Evolutionary conservation across 169 alveolate species (phyloP), one percentile per base, ranked within the genome.

Genomic region (Plasmodium inui): DNA sequence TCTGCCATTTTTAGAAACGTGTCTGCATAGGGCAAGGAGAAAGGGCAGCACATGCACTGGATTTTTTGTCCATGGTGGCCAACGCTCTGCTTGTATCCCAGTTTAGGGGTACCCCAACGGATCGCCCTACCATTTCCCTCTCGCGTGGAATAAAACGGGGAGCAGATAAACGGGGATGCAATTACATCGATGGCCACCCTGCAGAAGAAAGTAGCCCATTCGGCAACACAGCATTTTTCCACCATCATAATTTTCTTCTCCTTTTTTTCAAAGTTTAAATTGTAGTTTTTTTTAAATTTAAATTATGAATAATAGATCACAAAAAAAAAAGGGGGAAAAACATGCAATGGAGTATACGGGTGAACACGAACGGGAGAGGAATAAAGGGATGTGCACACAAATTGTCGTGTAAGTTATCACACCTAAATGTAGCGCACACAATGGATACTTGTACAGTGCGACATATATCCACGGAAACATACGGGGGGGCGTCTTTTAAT

Each of bases 1-100:
- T 41, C 26, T 41, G 70, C 70, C 61, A 50, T 50, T 50, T 79
- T 79, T 79, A 79, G 55, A 79, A 79, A 79, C 22, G 28, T 44
- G 28, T 34, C 73, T 39, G 10, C 72, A 0, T 22, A 79, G 44
- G 17, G 55, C 17, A 28, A 26, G 14, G 19, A 28, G 50, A 32
- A 26, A 14, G 30, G 50, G 14, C 2, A n/a, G 30, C n/a, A 41
- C 39, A 44, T n/a, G 28, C 26, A 41, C 17, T 50, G 9, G 22
- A 26, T 50, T 17, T 50, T 17, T 17, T 50, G 9, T 17, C 61
- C 61, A 50, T 1, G 7, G 17, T 50, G 19, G 8, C 22, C 22
- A 50, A 14, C 19, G 22, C 12, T 50, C 26, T 50, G 61, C 17
- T 50, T 17, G n/a, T 26, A 14, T 50, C 26, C 22, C 44, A 37